Evolutionary conservation across 768 basidiomycete species (phyloP).

Genomic region (Tricholomella constricta): DNA sequence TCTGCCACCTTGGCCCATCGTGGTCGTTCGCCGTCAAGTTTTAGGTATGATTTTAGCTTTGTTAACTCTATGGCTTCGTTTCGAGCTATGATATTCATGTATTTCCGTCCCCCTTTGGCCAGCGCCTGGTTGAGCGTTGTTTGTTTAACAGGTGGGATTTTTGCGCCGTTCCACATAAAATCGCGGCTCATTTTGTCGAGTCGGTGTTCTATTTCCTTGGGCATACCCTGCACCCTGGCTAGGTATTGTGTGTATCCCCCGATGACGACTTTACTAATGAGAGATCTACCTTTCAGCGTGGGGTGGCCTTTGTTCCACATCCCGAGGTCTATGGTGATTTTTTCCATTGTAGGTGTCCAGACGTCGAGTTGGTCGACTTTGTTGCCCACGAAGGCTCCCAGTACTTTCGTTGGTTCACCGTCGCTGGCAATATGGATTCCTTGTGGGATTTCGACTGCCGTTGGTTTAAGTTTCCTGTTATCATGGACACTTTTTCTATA

Average conservation of each 20-base stretch:
- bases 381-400: slow-evolving; percentile 37
- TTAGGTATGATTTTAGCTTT: not conserved
- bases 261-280: slow-evolving; percentile 26
- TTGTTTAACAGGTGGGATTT: not conserved
- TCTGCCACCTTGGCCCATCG: not conserved
- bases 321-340: slow-evolving; percentile 19
- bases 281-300: slow-evolving; percentile 24
- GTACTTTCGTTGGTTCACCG: slow-evolving; percentile 24
- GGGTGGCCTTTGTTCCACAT: slow-evolving; percentile 29
- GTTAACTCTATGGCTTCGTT: slow-evolving; percentile 3
- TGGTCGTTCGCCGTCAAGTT: not conserved
- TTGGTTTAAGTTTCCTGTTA: slow-evolving; percentile 5
- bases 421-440: slow-evolving; percentile 31
- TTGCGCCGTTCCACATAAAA: not conserved
- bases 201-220: slow-evolving; percentile 15
- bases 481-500: slow-evolving; percentile 17
- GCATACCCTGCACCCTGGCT: slow-evolving; percentile 38
- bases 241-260: slow-evolving; percentile 37
- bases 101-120: not conserved
- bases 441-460: slow-evolving; percentile 11
- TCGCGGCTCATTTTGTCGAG: not conserved
- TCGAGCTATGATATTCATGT: not conserved
- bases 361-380: slow-evolving; percentile 14
- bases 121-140: not conserved
- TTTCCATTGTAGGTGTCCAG: slow-evolving; percentile 30